Base-by-base conservation (phyloP, 139 green algal species). In the Pycnococcus provasolii region DNA sequence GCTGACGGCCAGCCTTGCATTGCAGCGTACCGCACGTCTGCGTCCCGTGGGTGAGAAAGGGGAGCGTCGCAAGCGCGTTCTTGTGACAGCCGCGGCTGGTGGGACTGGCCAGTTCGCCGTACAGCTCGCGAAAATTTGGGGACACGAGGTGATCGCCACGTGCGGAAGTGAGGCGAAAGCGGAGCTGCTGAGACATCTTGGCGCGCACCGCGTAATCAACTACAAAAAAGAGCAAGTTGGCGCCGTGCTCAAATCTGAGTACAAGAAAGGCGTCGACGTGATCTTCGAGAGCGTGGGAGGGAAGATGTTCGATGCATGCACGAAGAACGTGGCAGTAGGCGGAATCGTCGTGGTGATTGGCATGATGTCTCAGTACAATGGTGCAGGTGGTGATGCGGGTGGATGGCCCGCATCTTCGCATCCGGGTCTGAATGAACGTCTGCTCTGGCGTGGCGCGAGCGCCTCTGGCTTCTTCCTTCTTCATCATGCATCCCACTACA, bases 81-180 rank as follows among this genome's bases (percentile, higher is more conserved):
- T 97, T 40, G 86, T 97, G 45, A 97, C 91, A 1, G 91, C 91
- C 4, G 91, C 91, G 2, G 91, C 91, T 1, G 88, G 88, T 0
- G 91, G 91, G 40, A 95, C 88, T 0, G 90, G 89, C 6, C 91
- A 96, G 75, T 94, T 97, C 79, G 89, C 84, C 6, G 90, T 96
- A 45, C 91, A 96, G 84, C 80, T 97, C 58, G 88, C 87, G 13
- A 89, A 90, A 80, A 58, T 85, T 4, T 80, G 81, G 4, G 91
- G 91, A 9, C 87, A 83, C 78, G 70, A 74, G 9, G 91, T 97
- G 47, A 75, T 97, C 15, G 91, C 81, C 41, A 95, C 89, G 26
- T 94, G 88, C 71, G 82, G 89, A 42, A 72, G 75, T 5, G 52
- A 58, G 11, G 79, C 78, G 45, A 97, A 97, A 80, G 86, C 78